Base-by-base conservation (phyloP, 1,139 yeast species). In the Protomyces arabidopsidicola region DNA sequence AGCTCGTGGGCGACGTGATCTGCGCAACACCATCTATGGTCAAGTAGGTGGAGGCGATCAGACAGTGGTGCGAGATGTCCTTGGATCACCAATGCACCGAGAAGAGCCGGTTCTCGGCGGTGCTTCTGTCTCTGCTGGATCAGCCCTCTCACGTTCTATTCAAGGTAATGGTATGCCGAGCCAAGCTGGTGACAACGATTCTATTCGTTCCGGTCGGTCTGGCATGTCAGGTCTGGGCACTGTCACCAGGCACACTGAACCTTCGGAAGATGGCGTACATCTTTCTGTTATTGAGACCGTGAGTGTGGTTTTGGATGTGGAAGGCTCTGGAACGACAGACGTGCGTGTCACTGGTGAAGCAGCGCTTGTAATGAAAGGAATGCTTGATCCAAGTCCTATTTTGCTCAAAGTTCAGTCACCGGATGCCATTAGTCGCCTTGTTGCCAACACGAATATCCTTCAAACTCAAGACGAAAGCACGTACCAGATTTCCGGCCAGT, bases 181-280 rank as follows among this genome's bases (percentile, higher is more conserved):
- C 14, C 18, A 45, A 20, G 34, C 45, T 18, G 35, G 24, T 22
- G 63, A 55, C 20, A 42, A 48, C 6, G 58, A 60, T n/a, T 60
- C 63, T 2, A 60, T 60, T 12, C 48, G 63, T n/a, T 60, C 63
- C 9, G 53, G 55, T 18, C 38, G 64, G 22, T 61, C 64, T 12
- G 53, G 45, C 42, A 31, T 48, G 22, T 48, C 60, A 3, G 53
- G 52, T 12, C 9, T 27, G 36, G 27, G 39, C 14, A 14, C 52
- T 9, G n/a, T 20, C 18, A 18, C 20, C 48, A 50, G 52, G 35
- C 64, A 61, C 39, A 27, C 42, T 10, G 64, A 61, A 14, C 60
- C 57, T 9, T 34, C 52, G 16, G 12, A 51, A 20, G 58, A 52
- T 38, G 64, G 64, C 6, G 31, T 61, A 10, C 56, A 61, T 35